Base-by-base conservation (phyloP, 805 yeast genomes). In the Barnettozyma vustinii region DNA sequence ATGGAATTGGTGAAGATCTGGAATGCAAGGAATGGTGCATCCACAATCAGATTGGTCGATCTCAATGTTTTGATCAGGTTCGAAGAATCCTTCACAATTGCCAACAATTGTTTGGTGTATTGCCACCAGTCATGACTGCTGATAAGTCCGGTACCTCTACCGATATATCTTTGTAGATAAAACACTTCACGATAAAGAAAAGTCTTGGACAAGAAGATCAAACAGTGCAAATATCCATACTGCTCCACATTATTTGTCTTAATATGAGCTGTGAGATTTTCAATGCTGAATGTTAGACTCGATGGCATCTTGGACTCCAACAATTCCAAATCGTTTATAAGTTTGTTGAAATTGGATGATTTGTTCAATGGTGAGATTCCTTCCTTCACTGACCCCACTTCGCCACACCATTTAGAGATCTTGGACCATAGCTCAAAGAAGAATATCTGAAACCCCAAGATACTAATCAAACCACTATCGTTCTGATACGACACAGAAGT, bases 401-500 rank as follows among this genome's bases (percentile, higher is more conserved):
- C 69, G 6, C 72, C 69, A 10, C 66, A 68, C 72, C 73, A 70
- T 49, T 66, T 64, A 4, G 72, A 68, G 9, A 66, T 65, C 27
- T 59, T 56, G 10, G 66, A 60, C 74, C 74, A 70, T 6, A 66
- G 49, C 48, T 69, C 73, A 55, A 69, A 68, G 13, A 64, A 54
- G 5, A 63, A 51, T 2, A 69, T 60, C 20, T 61, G 58, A 47
- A 60, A 69, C 13, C 65, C 68, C 44, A 57, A 55, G 5, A 59
- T 53, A 3, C 67, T 57, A 19, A 58, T 39, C 15, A 51, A 48
- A n/a, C 44, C 44, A 12, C 36, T 39, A 19, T 41, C 44, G 10
- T 47, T 43, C 19, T 47, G 33, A 23, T 26, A 45, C 13, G 21
- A 18, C n/a, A 25, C 30, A 3, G 48, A 44, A 4, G 36, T 39